Base-by-base conservation (phyloP, 805 yeast genomes). In the Wickerhamiella kazuoi region DNA sequence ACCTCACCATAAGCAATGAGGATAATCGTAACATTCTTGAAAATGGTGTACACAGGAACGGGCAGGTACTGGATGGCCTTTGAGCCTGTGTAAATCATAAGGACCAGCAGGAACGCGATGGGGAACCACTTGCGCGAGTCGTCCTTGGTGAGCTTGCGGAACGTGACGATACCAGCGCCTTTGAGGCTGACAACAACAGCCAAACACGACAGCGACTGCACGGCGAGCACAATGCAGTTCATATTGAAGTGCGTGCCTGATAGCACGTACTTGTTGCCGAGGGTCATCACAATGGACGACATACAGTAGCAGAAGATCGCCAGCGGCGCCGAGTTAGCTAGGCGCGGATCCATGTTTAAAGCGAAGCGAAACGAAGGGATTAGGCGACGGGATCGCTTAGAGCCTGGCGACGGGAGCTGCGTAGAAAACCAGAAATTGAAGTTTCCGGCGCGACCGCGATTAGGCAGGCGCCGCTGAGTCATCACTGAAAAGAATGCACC, bases 1-100 rank as follows among this genome's bases (percentile, higher is more conserved):
- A 87, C 96, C 65, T 90, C 98, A 66, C 97, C 97, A 59, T 90
- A 90, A 28, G 98, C 97, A 59, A 90, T 90, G 56, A 90, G 67
- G 49, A 90, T 87, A 56, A 90, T 90, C 45, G 98, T 87, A 62
- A 90, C 73, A 64, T 90, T 90, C 71, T 90, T 90, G 78, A 90
- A 90, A 52, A 90, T 87, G 48, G 98, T 90, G 70, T 84, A 90
- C 43, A 90, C 94, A 39, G 98, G 98, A 43, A 90, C 86, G 38
- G 87, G 68, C 56, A 90, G 73, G 64, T 63, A 83, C 63, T 83
- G 93, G 54, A 90, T 68, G 41, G 97, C 95, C 69, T 86, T 90
- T 41, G 95, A 81, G 35, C 90, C 79, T 41, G 98, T 90, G 69
- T 86, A 90, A 57, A 86, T 86, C 97, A 87, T 90, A 35, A 74